These are phyloP conservation scores for Magnaporthiopsis rhizophila DNA, from an alignment of 2,329 filamentous ascomycete species.

Conservation along the genomic window DNA sequence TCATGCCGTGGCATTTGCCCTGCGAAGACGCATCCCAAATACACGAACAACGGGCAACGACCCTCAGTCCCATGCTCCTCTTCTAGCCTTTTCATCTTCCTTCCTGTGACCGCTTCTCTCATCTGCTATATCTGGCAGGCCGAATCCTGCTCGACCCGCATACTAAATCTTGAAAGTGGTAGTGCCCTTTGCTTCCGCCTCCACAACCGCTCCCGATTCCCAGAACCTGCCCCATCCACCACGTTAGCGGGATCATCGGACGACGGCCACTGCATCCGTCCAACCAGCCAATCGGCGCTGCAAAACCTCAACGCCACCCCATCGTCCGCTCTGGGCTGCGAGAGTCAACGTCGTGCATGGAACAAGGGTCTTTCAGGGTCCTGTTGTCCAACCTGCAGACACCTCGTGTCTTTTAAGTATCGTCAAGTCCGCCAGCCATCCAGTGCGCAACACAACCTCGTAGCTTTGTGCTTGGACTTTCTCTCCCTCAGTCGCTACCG, in stretches of 20 bases:
- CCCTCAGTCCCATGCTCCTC: background rate
- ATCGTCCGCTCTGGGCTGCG: too few species aligned
- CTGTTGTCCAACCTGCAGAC: too few species aligned
- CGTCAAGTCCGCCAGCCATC: background rate
- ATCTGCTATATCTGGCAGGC: background rate
- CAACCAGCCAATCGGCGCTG: too few species aligned
- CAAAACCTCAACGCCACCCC: too few species aligned
- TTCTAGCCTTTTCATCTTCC: background rate
- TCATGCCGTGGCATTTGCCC: background rate
- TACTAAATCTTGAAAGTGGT: too few species aligned
- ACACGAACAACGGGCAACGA: too few species aligned
- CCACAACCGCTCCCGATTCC: background rate
- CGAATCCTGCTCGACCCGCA: background rate
- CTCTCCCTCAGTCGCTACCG: background rate
- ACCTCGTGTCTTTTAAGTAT: background rate
- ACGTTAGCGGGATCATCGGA: too few species aligned
- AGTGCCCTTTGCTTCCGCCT: background rate
- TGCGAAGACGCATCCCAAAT: background rate
- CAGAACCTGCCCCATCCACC: background rate
- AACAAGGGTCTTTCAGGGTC: background rate
- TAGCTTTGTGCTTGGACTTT: background rate
- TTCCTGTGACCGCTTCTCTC: background rate
- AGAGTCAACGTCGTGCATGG: background rate
- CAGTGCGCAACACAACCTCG: background rate
- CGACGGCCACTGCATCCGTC: background rate